Percentiles rank a stretch among this genome's conserved stretches.
Evolutionary conservation across 179 eudicot genomes (phyloP).

Genomic region (Beta corolliflora): DNA sequence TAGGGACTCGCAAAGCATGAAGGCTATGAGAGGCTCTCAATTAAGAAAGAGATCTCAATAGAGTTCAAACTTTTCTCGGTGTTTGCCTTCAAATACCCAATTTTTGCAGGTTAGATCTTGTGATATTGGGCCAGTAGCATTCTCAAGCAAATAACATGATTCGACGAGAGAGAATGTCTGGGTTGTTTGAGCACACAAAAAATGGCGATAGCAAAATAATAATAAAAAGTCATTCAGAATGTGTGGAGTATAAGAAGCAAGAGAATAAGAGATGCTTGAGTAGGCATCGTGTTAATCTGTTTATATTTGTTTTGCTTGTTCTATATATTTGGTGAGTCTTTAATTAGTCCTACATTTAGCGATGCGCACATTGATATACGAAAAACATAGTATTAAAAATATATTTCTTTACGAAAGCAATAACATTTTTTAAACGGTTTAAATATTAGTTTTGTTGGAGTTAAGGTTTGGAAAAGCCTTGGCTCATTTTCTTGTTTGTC

Average conservation of each 20-base stretch:
- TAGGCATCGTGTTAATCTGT: neutral
- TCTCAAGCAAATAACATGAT: no score
- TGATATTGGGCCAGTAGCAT: no score
- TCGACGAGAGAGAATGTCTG: neutral
- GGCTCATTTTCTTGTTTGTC: no score
- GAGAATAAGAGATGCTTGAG: conserved; percentile 12
- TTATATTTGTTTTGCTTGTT: conserved; percentile 4
- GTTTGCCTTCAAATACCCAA: neutral
- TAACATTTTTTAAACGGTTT: no score
- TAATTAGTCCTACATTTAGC: no score
- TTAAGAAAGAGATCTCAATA: conserved; percentile 45
- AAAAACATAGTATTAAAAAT: no score
- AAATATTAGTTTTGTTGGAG: no score
- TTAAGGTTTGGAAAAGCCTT: no score
- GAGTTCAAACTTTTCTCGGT: neutral
- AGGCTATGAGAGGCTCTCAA: conserved; percentile 73
- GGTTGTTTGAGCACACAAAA: neutral
- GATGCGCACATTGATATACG: no score
- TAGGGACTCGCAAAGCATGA: conserved; percentile 92
- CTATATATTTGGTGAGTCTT: neutral
- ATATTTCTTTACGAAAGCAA: no score
- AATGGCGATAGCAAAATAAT: neutral
- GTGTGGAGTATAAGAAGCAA: neutral
- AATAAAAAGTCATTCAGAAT: neutral
- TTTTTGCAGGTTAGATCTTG: neutral